These are phyloP conservation scores for Claviceps purpurea DNA, from an alignment of 2,329 filamentous ascomycete genomes.

Conservation along the genomic window DNA sequence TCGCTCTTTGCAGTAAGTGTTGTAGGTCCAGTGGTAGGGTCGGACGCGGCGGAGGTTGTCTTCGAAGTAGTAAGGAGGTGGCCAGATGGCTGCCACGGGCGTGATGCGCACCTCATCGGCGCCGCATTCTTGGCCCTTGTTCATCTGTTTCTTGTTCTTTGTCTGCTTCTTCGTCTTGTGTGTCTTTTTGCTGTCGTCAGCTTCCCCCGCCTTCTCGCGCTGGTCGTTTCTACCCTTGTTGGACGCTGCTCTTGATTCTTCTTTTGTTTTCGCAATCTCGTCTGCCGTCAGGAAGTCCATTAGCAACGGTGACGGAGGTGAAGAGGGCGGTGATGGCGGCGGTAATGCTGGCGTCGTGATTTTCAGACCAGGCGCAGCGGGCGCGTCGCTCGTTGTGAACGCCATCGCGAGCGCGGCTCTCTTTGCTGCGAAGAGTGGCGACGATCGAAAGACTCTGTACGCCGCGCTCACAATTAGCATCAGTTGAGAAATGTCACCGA, in stretches of 20 bases:
- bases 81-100: constrained; percentile 23
- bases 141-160: background rate
- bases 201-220: background rate
- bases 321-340: constrained; percentile 1
- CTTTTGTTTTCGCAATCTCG: background rate
- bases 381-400: background rate
- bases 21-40: constrained; percentile 89
- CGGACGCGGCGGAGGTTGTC: constrained; percentile 69
- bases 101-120: background rate
- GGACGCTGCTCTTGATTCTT: background rate
- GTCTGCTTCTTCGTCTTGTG: background rate
- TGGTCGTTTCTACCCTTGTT: background rate
- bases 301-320: background rate
- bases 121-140: background rate
- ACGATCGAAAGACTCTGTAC: constrained; percentile 7
- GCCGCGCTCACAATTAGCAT: constrained; percentile 8
- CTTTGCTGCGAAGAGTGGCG: background rate
- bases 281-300: background rate
- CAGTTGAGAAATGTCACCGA: background rate
- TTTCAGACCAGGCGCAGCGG: constrained; percentile 5
- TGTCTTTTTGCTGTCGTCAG: background rate
- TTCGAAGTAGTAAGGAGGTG: constrained; percentile 67
- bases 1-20: constrained; percentile 85
- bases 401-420: constrained; percentile 7
- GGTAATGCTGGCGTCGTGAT: background rate